These are phyloP conservation scores for Cryptococcus sp. DNA, from an alignment of 1,284 basidiomycete genomes.

Conservation along the genomic window DNA sequence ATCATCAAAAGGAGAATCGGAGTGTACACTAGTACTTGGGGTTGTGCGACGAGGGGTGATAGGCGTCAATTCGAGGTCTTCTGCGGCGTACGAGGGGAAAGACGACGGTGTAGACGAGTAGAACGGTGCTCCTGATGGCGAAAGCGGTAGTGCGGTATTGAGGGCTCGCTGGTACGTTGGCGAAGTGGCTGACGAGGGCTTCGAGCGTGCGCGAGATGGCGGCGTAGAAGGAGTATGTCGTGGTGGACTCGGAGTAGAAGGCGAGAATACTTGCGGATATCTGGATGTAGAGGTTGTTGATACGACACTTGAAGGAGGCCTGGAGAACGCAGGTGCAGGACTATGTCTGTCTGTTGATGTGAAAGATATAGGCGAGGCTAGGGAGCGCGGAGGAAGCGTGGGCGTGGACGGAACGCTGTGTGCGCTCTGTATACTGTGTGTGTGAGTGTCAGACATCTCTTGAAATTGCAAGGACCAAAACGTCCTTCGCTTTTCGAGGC, in stretches of 20 bases:
- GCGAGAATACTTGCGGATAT: slow-evolving; percentile 3
- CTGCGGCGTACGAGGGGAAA: slow-evolving; percentile 14
- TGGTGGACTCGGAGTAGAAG: not conserved
- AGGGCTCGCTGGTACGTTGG: slow-evolving; percentile 23
- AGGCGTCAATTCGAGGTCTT: slow-evolving; percentile 28
- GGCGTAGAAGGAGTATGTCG: not conserved
- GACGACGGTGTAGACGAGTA: slow-evolving; percentile 24
- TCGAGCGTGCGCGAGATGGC: not conserved
- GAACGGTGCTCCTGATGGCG: slow-evolving; percentile 18
- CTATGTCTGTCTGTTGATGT: not conserved
- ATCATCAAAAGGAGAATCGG: slow-evolving; percentile 42
- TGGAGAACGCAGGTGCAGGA: slow-evolving; percentile 10
- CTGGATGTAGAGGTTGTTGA: slow-evolving; percentile 4
- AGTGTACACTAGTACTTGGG: not conserved
- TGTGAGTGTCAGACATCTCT: too few relatives aligned
- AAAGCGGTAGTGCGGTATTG: slow-evolving; percentile 30
- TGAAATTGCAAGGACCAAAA: too few relatives aligned
- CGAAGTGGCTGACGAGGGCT: slow-evolving; percentile 2
- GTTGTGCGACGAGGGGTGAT: slow-evolving; percentile 8
- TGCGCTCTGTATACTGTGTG: too few relatives aligned
- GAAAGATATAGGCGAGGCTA: slow-evolving; percentile 4
- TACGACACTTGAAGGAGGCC: slow-evolving; percentile 4
- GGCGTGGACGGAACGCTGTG: too few relatives aligned
- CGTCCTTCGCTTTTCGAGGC: too few relatives aligned
- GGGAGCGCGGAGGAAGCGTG: slow-evolving; percentile 6